These are phyloP conservation scores for Phytophthora citricola DNA, from an alignment of 352 stramenopile species.

Conservation along the genomic window DNA sequence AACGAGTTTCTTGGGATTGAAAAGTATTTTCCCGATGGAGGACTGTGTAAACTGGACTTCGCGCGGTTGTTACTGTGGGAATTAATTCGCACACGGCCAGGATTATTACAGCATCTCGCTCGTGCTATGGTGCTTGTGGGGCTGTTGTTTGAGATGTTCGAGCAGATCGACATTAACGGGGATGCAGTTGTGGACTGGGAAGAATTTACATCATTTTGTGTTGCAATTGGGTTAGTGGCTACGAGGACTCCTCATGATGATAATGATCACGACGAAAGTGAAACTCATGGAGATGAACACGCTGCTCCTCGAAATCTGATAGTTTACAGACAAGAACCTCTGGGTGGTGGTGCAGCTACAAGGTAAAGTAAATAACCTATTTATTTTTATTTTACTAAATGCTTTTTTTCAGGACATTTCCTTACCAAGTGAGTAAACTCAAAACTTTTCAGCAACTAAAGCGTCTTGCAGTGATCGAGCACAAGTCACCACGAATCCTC, in stretches of 20 bases:
- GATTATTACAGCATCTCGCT: conserved; percentile 41
- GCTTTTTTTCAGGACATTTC: conserved; percentile 49
- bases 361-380: conserved; percentile 4
- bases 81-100: conserved; percentile 50
- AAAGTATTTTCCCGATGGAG: conserved; percentile 46
- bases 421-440: conserved; percentile 69
- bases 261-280: conserved; percentile 32
- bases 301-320: conserved; percentile 25
- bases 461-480: conserved; percentile 65
- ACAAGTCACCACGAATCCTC: conserved; percentile 60
- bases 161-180: conserved; percentile 88
- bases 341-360: conserved; percentile 23
- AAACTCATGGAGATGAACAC: conserved; percentile 22
- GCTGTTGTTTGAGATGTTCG: conserved; percentile 77
- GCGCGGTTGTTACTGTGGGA: conserved; percentile 55
- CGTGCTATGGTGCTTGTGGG: conserved; percentile 48
- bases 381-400: background rate
- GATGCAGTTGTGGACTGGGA: conserved; percentile 83
- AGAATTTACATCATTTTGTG: conserved; percentile 86
- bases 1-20: conserved; percentile 70
- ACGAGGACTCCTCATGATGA: conserved; percentile 38
- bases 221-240: conserved; percentile 65
- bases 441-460: conserved; percentile 55
- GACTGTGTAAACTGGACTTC: conserved; percentile 59
- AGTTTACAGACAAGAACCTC: conserved; percentile 35